Evolutionary conservation across 176 grass and related monocot species (phyloP), one percentile per base, ranked within the genome.

Genomic region (Canna indica): DNA sequence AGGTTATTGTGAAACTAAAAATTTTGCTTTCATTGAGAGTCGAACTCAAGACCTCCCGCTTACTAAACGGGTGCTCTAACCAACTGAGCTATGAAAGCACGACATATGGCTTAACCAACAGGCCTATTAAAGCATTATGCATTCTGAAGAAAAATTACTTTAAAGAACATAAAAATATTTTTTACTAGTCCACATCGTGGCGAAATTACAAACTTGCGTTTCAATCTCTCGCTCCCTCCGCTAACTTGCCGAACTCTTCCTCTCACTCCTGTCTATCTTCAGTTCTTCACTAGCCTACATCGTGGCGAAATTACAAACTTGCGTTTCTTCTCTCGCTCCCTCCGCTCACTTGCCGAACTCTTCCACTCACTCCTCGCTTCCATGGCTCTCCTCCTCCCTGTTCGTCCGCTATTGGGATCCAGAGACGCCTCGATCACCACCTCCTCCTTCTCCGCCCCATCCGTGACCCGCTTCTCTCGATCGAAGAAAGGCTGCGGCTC

Each of bases 81-180:
- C 85, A 88, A 88, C 85, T 83, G 85, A 88, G 81, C 85, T 83
- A 88, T 80, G 81, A 81, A 54, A 88, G 81, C 80, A n/a, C n/a
- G n/a, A n/a, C n/a, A n/a, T n/a, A n/a, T n/a, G n/a, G n/a, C n/a
- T n/a, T n/a, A n/a, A n/a, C n/a, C n/a, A n/a, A n/a, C n/a, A n/a
- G n/a, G n/a, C n/a, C n/a, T n/a, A n/a, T n/a, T n/a, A n/a, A n/a
- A n/a, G n/a, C n/a, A n/a, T n/a, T n/a, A n/a, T n/a, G n/a, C n/a
- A n/a, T n/a, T n/a, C n/a, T n/a, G n/a, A n/a, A n/a, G n/a, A n/a
- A n/a, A n/a, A n/a, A n/a, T n/a, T n/a, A n/a, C n/a, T n/a, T n/a
- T n/a, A n/a, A n/a, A n/a, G n/a, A n/a, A n/a, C n/a, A n/a, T n/a
- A n/a, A n/a, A n/a, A n/a, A n/a, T n/a, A n/a, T n/a, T n/a, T n/a